These are phyloP conservation scores for Neurospora sp. DNA, from an alignment of 495 filamentous ascomycete species.

Conservation along the genomic window DNA sequence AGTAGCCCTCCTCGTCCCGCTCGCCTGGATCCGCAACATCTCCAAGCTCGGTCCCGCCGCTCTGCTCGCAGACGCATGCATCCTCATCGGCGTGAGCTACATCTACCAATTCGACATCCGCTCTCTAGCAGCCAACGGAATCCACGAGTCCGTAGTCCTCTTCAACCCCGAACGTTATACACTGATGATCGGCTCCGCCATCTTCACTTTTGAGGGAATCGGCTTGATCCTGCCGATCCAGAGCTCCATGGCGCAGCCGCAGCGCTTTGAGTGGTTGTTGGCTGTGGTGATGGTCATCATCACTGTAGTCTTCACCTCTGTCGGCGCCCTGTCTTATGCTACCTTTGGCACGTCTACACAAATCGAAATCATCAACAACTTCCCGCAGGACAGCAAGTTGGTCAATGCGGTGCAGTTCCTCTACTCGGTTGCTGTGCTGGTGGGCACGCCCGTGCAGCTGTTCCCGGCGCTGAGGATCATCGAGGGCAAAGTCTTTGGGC, in stretches of 20 bases:
- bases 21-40: slow-evolving; percentile 54
- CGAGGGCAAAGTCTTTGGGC: slow-evolving; percentile 44
- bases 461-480: slow-evolving; percentile 55
- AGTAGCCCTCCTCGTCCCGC: slow-evolving; percentile 44
- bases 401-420: slow-evolving; percentile 59
- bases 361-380: slow-evolving; percentile 57
- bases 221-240: slow-evolving; percentile 57
- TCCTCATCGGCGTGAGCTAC: slow-evolving; percentile 51
- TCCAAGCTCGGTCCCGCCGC: slow-evolving; percentile 51
- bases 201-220: slow-evolving; percentile 62
- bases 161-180: slow-evolving; percentile 55
- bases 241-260: slow-evolving; percentile 49
- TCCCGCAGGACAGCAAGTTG: slow-evolving; percentile 48
- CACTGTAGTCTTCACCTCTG: slow-evolving; percentile 51
- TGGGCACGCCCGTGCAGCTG: slow-evolving; percentile 53
- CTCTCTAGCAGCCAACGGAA: slow-evolving; percentile 33
- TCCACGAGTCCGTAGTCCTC: slow-evolving; percentile 40
- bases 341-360: slow-evolving; percentile 48
- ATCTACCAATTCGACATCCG: slow-evolving; percentile 53
- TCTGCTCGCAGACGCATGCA: slow-evolving; percentile 51
- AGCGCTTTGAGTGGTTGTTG: slow-evolving; percentile 49
- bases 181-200: slow-evolving; percentile 50
- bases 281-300: slow-evolving; percentile 51
- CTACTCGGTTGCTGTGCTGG: slow-evolving; percentile 53
- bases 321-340: slow-evolving; percentile 55